Percentiles rank a stretch among this genome's conserved stretches.
Conservation (phyloP, 2,329 filamentous ascomycete genomes). For the Exophiala alcalophila region DNA sequence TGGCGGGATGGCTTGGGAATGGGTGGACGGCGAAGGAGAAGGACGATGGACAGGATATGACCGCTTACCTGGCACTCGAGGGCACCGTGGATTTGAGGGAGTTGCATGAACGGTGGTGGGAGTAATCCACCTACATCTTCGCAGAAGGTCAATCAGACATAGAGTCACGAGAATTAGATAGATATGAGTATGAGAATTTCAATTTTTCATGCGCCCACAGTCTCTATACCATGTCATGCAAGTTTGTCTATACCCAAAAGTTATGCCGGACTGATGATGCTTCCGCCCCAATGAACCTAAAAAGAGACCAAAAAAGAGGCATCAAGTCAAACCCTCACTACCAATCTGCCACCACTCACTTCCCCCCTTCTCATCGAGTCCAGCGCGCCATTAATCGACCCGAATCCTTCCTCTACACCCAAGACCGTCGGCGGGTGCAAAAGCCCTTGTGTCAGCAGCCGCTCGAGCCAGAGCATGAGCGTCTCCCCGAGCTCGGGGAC, state of each 20-base stretch:
- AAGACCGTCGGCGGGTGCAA: constrained; percentile 64
- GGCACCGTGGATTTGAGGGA: constrained; percentile 18
- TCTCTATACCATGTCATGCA: no score
- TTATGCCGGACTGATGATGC: no score
- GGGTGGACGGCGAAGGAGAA: constrained; percentile 24
- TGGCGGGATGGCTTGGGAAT: constrained; percentile 23
- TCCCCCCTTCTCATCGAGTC: constrained; percentile 64
- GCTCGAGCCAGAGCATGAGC: constrained; percentile 65
- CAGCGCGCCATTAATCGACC: constrained; percentile 64
- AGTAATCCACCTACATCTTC: no score
- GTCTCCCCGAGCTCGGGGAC: constrained; percentile 61
- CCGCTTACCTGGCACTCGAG: constrained; percentile 19
- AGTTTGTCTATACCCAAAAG: no score
- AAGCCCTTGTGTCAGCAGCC: constrained; percentile 56
- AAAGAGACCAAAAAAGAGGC: no score
- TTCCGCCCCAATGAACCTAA: no score
- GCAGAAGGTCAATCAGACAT: no score
- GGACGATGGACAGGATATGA: constrained; percentile 20
- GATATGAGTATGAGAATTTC: no score
- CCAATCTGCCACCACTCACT: constrained; percentile 65
- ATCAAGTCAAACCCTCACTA: constrained; percentile 51
- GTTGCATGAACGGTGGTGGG: constrained; percentile 27
- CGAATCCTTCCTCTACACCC: constrained; percentile 58
- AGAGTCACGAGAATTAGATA: no score
- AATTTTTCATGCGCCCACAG: no score